Evolutionary conservation across 2,329 filamentous ascomycete species (phyloP).

Genomic region (Colletotrichum sp.): DNA sequence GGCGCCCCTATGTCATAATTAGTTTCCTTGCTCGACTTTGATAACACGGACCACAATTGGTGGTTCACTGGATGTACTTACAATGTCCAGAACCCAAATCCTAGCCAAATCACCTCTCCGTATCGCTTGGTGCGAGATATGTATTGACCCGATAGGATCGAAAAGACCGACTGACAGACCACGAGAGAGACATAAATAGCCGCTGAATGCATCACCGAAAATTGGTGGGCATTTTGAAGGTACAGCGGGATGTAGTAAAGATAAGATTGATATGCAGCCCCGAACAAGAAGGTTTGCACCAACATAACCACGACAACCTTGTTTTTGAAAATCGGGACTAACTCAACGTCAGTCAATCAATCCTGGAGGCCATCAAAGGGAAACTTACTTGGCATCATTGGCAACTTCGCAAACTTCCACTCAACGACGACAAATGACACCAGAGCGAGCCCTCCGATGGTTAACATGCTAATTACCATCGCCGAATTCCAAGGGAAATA

Average conservation of each 20-base stretch:
- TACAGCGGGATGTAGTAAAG: slow-evolving; percentile 68
- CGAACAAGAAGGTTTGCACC: slow-evolving; percentile 63
- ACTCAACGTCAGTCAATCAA: neutral
- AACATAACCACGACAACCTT: slow-evolving; percentile 59
- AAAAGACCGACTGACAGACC: slow-evolving; percentile 48
- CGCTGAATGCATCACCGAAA: slow-evolving; percentile 49
- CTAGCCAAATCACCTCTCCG: slow-evolving; percentile 59
- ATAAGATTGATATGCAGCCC: slow-evolving; percentile 62
- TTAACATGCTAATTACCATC: slow-evolving; percentile 28
- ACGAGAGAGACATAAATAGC: slow-evolving; percentile 56
- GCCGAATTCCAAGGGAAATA: slow-evolving; percentile 31
- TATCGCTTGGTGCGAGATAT: slow-evolving; percentile 63
- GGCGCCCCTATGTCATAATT: slow-evolving; percentile 38
- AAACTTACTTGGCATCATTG: slow-evolving; percentile 28
- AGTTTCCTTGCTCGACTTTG: neutral
- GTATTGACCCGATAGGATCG: slow-evolving; percentile 58
- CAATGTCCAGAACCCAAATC: slow-evolving; percentile 39
- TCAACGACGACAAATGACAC: slow-evolving; percentile 28
- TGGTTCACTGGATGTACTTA: slow-evolving; percentile 21
- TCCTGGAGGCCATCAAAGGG: rapidly evolving
- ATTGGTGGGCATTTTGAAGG: slow-evolving; percentile 58
- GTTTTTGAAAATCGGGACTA: slow-evolving; percentile 59
- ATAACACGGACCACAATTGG: neutral
- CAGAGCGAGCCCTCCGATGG: slow-evolving; percentile 23
- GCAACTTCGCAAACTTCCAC: slow-evolving; percentile 30